Conservation (phyloP, 129 eudicot species). For the Erigeron canadensis region DNA sequence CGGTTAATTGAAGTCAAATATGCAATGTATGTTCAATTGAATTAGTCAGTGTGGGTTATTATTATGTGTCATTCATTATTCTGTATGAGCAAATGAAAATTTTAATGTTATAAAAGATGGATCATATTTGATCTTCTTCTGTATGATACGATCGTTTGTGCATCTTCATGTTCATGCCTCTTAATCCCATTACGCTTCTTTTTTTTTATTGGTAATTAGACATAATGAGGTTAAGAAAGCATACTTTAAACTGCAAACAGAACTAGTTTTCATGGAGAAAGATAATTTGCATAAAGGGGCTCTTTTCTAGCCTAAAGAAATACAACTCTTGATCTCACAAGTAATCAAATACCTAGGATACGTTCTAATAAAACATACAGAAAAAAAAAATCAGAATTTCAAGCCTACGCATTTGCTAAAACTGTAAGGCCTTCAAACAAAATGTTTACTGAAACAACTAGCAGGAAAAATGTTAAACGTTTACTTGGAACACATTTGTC, state of each 20-base stretch:
- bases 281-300: too few relatives aligned
- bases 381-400: too few relatives aligned
- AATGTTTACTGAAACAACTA: not conserved
- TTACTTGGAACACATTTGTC: slow-evolving; percentile 1
- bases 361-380: not conserved
- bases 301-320: too few relatives aligned
- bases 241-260: too few relatives aligned
- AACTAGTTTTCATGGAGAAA: too few relatives aligned
- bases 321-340: not conserved
- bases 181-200: not conserved
- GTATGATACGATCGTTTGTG: slow-evolving; percentile 4
- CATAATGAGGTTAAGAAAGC: too few relatives aligned
- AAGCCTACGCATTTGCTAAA: too few relatives aligned
- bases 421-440: too few relatives aligned
- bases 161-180: not conserved
- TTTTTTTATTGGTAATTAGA: too few relatives aligned
- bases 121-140: not conserved
- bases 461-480: not conserved
- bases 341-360: not conserved
- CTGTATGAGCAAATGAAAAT: slow-evolving; percentile 15
- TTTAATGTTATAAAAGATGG: slow-evolving; percentile 10
- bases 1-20: slow-evolving; percentile 22
- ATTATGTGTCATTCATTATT: slow-evolving; percentile 3
- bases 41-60: not conserved
- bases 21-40: not conserved